Conservation (phyloP, 2,329 filamentous ascomycete species). For the Colletotrichum phormii region DNA sequence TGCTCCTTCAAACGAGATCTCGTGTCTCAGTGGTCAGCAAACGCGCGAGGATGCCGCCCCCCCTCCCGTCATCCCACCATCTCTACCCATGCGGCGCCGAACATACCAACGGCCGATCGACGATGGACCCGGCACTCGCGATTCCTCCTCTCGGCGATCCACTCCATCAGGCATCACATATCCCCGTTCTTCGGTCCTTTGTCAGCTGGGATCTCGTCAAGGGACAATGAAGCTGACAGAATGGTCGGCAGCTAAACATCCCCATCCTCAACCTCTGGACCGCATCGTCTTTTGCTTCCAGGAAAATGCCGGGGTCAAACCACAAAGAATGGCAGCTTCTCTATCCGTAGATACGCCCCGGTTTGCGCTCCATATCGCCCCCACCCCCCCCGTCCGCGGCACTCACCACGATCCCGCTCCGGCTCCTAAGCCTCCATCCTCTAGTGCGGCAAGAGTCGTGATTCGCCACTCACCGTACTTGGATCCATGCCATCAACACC, state of each 20-base stretch:
- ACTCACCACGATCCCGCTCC: slow-evolving; percentile 13
- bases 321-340: not conserved
- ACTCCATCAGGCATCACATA: not conserved
- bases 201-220: not conserved
- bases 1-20: slow-evolving; percentile 22
- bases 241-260: not conserved
- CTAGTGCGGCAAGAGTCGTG: slow-evolving; percentile 13
- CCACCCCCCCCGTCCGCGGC: not conserved
- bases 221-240: not conserved
- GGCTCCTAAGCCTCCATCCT: slow-evolving; percentile 13
- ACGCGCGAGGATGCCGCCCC: slow-evolving; percentile 1
- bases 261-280: not conserved
- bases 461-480: slow-evolving; percentile 41
- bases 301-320: not conserved
- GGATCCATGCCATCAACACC: slow-evolving; percentile 11
- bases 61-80: not conserved
- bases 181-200: not conserved
- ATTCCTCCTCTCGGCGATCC: slow-evolving; percentile 9
- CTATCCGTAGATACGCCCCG: not conserved
- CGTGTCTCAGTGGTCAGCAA: slow-evolving; percentile 33
- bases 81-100: slow-evolving; percentile 2
- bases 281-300: not conserved
- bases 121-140: not conserved
- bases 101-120: slow-evolving; percentile 20
- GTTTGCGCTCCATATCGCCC: slow-evolving; percentile 1